Evolutionary conservation across 208 protist genomes (phyloP), one percentile per base, ranked within the genome.

Genomic region (Leishmania braziliensis): DNA sequence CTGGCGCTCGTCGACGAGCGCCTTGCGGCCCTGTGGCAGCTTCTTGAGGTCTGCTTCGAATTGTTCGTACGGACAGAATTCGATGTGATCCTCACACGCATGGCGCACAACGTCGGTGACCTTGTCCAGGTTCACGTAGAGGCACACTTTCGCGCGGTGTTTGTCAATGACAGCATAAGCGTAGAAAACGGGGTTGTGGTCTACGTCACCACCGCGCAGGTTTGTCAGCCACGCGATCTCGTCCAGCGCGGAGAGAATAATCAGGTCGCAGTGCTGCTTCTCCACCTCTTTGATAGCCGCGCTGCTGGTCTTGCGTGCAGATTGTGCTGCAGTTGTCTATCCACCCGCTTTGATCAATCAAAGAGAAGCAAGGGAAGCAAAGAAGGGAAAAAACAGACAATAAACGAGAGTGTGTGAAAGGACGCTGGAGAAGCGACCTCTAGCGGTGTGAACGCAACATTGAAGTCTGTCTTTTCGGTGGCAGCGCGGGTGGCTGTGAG

Each of bases 111-210:
- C 80, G 12, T 80, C 83, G 29, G 84, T 85, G 33, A 90, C 74
- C 75, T 85, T 88, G 33, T 54, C 70, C 20, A 79, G 56, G 48
- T 85, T 77, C 29, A 82, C 87, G 75, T 83, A 92, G 65, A 88
- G 53, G 10, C 63, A 33, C 60, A 92, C 80, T 75, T 93, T 89
- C 29, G 80, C 77, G 29, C 80, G 43, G 26, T 91, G 75, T 53
- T 33, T 73, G 48, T 91, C 84, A 33, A 98, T 75, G 33, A 98
- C 56, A 62, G 89, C 90, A 81, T 99, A 98, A 0, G 92, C 79
- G 69, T 97, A 95, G 88, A 98, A 98, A 29, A 99, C 93, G 63
- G 95, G 95, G 86, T 97, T 98, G n/a, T 26, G 54, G 18, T 23
- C 54, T 23, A 58, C 18, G 20, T 16, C 18, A 4, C 23, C 23